These are phyloP conservation scores for Capsella bursapastoris DNA, from an alignment of 345 rosid genomes.

Conservation along the genomic window DNA sequence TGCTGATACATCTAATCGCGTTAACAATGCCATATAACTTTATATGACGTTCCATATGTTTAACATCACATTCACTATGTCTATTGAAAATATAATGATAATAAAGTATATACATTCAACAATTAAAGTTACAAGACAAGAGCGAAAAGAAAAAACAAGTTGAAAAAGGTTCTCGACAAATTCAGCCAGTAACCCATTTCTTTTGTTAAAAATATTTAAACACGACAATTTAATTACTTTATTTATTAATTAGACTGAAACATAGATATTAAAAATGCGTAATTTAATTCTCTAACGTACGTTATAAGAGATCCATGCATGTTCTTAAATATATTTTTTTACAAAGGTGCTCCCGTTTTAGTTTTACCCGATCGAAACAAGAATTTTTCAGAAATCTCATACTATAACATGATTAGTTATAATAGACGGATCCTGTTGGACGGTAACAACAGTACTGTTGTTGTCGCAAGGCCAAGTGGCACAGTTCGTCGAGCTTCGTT, in stretches of 20 bases:
- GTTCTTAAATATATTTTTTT: neutral
- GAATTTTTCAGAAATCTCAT: neutral
- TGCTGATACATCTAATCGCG: neutral
- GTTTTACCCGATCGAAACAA: no score
- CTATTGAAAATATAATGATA: neutral
- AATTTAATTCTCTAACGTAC: conserved; percentile 6
- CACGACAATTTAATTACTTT: neutral
- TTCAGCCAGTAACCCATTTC: neutral
- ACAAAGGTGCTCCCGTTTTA: conserved; percentile 9
- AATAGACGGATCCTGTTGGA: conserved; percentile 52
- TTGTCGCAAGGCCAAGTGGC: conserved; percentile 60
- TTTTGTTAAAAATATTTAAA: neutral
- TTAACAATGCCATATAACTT: conserved; percentile 1
- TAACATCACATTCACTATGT: neutral
- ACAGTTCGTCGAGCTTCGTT: conserved; percentile 45
- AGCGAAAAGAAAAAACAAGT: neutral
- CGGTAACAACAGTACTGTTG: conserved; percentile 24
- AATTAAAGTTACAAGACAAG: conserved; percentile 1
- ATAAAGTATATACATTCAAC: neutral
- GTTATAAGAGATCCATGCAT: conserved; percentile 9
- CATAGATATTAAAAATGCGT: neutral
- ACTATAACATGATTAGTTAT: conserved; percentile 52
- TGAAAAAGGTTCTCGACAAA: conserved; percentile 7
- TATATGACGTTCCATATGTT: neutral
- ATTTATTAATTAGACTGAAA: neutral